Evolutionary conservation across 179 eudicot species (phyloP), one percentile per base, ranked within the genome.

Genomic region (Nepenthes alata): DNA sequence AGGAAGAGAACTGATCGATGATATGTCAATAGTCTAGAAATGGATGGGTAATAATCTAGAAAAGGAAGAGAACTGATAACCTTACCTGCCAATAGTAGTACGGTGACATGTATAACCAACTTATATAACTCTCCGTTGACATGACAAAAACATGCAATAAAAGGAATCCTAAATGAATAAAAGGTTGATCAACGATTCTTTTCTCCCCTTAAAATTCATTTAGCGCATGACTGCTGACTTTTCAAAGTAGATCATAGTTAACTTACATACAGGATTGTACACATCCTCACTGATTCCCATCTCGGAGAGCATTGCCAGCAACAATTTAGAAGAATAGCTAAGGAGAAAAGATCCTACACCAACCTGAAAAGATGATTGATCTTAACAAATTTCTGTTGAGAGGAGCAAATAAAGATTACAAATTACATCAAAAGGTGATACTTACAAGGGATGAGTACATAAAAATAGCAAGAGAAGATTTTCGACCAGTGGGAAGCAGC

Each of bases 191-290:
- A 41, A 41, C 8, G 45, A 1, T 7, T 4, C 6, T 7, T 4
- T 41, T 7, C 45, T 41, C 45, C 45, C 8, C 45, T 7, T 41
- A 4, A 41, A 41, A 41, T 16, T n/a, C 16, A 52, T 2, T 11
- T 16, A 52, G 16, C 1, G 12, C 12, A 6, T 1, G 4, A 50
- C 16, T 52, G 55, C 3, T n/a, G 3, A 62, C 47, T 38, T 70
- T 59, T 66, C 58, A 37, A 55, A 62, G 52, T 53, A 58, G 49
- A 68, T 35, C 60, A 65, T 63, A 67, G 70, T 70, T 57, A 82
- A 86, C 96, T 89, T 93, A 94, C 96, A 83, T 94, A 94, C 99
- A 94, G 95, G 96, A 76, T 82, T 70, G 84, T 87, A 85, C 83
- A 87, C 51, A 64, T 94, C 95, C 79, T 94, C 96, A 54, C 86